phyloP scores from a whole-genome alignment of 805 yeast genomes.

The Pichia paraexigua region DNA sequence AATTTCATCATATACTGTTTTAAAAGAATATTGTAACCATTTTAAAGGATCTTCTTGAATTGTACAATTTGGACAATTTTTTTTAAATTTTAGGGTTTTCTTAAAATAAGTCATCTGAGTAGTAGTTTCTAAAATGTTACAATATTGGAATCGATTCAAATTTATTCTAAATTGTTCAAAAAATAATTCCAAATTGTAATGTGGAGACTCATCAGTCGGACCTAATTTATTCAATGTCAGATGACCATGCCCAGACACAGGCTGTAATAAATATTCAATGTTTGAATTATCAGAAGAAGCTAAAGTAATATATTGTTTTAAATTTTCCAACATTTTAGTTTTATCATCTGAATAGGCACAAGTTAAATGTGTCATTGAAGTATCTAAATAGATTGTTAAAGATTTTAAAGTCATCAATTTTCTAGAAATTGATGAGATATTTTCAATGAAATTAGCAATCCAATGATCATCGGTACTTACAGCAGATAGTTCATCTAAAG shows the following conservation, averaged over 20 bases:
- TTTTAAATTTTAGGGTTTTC: slow-evolving; percentile 68
- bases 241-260: slow-evolving; percentile 85
- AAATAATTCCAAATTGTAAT: slow-evolving; percentile 62
- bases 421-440: slow-evolving; percentile 56
- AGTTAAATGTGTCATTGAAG: slow-evolving; percentile 36
- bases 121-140: slow-evolving; percentile 71
- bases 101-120: slow-evolving; percentile 73
- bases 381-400: slow-evolving; percentile 78
- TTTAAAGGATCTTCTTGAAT: slow-evolving; percentile 56
- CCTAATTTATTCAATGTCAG: slow-evolving; percentile 74
- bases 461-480: slow-evolving; percentile 81
- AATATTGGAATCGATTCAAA: slow-evolving; percentile 77
- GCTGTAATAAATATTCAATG: slow-evolving; percentile 61
- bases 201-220: slow-evolving; percentile 59
- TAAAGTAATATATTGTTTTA: slow-evolving; percentile 36
- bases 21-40: slow-evolving; percentile 80
- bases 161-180: slow-evolving; percentile 88
- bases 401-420: slow-evolving; percentile 71
- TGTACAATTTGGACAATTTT: slow-evolving; percentile 52
- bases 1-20: slow-evolving; percentile 68
- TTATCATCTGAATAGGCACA: slow-evolving; percentile 42
- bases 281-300: slow-evolving; percentile 19
- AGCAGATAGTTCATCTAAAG: slow-evolving; percentile 81
- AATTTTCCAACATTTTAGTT: slow-evolving; percentile 40
- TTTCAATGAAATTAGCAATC: slow-evolving; percentile 78